A percentile compares a stretch with the other conserved stretches of the same genome.
These are phyloP conservation scores for Starmerella geochares DNA, from an alignment of 805 yeast genomes.

Conservation along the genomic window DNA sequence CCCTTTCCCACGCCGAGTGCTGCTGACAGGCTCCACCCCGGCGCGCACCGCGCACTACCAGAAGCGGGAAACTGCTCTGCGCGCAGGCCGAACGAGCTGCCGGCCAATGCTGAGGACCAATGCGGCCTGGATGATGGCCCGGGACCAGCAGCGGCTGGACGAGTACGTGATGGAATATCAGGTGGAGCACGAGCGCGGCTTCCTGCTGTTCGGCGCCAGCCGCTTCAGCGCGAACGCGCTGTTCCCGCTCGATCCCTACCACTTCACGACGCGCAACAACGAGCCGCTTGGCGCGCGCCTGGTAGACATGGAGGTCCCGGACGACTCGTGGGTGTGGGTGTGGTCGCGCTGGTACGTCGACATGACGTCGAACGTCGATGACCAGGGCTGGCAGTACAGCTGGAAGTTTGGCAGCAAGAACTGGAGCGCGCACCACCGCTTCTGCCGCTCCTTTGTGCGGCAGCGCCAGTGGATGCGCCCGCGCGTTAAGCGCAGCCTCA, in stretches of 20 bases:
- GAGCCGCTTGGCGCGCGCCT: conserved; percentile 26
- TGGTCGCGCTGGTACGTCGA: conserved; percentile 67
- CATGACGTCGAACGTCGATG: conserved; percentile 63
- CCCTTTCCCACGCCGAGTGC: neutral
- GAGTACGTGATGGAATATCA: conserved; percentile 27
- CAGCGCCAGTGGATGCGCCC: conserved; percentile 54
- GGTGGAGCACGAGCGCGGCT: conserved; percentile 37
- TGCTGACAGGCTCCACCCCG: no score
- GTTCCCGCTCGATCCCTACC: conserved; percentile 33
- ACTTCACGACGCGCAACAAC: conserved; percentile 32
- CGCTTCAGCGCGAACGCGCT: conserved; percentile 32
- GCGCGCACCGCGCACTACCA: no score
- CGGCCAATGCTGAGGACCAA: conserved; percentile 1
- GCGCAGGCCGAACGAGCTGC: neutral
- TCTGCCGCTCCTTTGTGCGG: conserved; percentile 52
- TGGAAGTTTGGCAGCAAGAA: conserved; percentile 37
- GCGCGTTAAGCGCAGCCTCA: conserved; percentile 16
- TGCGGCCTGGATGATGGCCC: neutral
- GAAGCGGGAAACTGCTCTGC: neutral
- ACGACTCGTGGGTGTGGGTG: conserved; percentile 52
- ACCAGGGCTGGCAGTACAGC: conserved; percentile 75
- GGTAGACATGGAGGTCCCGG: conserved; percentile 39
- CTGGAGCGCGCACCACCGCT: conserved; percentile 55
- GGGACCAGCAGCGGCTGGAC: conserved; percentile 12
- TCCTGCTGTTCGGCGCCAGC: conserved; percentile 33